Base-by-base conservation (phyloP, 176 grass and related monocot genomes). In the Eleusine indica region DNA sequence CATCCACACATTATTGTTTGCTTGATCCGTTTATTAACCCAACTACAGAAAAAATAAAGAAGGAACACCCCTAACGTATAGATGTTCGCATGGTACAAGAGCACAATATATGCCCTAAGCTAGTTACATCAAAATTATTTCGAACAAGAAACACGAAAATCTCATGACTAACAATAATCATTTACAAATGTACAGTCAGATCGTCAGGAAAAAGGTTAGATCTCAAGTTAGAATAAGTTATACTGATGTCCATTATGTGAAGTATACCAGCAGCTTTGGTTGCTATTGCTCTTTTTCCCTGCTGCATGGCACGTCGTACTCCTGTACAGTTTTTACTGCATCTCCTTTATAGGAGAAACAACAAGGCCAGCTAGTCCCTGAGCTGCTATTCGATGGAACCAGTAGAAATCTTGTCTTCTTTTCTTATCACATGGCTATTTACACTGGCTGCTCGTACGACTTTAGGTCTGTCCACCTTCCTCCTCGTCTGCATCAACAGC, bases 401-500 rank as follows among this genome's bases (percentile, higher is more conserved):
- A 66, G 17, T 46, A 56, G 3, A 19, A 25, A 13, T 52, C 17
- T 32, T 65, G 73, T 40, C 35, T 57, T 70, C 25, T 73, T 77
- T 78, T 39, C 11, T 18, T 72, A 73, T 67, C 56, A 68, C 30
- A 15, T 85, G 35, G 67, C 72, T 86, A 90, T 82, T 77, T 90
- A 86, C 83, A 82, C 68, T 40, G 17, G 0, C 28, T 66, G 73
- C 77, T 73, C 44, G 58, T 44, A 16, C 0, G 29, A 18, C 40
- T 19, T 78, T 66, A 86, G 40, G 73, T 77, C 40, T 82, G 88
- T 7, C 79, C 79, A 3, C 84, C 84, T 44, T 86, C 73, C 58
- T 90, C 88, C 71, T 90, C 88, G 5, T 90, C 88, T 90, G 83
- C 21, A 57, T 73, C 67, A 78, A n/a, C 28, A 16, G 39, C 14